Evolutionary conservation across 441 rosid genomes (phyloP), one percentile per base, ranked within the genome.

Genomic region (Erysimum cheiri): DNA sequence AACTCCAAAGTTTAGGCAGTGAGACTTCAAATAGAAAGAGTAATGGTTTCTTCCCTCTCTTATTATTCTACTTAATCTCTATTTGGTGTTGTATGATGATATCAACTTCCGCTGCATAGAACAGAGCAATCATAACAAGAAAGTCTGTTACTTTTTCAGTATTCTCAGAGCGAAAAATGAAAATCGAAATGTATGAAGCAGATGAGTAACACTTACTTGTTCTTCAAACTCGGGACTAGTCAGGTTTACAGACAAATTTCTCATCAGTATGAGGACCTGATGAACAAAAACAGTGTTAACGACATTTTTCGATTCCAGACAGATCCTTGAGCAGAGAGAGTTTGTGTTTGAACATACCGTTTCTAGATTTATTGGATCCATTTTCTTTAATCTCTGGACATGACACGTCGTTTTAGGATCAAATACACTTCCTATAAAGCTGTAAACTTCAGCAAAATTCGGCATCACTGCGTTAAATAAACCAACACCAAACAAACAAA

Each of bases 371-470:
- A 88, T 83, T 11, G 93, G 90, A 68, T 89, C 97, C 98, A 93
- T 91, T 81, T 85, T 85, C 80, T 88, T 91, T 66, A 91, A 71
- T 64, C 72, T 91, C 79, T 83, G 84, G 74, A 91, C 60, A 71
- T 93, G 98, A 70, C 72, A 89, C 49, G 83, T 79, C 8, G 82
- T 76, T 54, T 53, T 56, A 14, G 96, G 97, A 71, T 93, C 98
- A 74, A 93, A 93, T 60, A 91, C 87, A 63, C 94, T 89, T 78
- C 93, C 96, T 69, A 93, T 81, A 85, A 93, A 93, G 65, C 83
- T 79, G 81, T 93, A 93, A 31, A 91, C 96, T 81, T 88, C 85
- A 69, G 87, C 78, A 53, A 91, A 93, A 75, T 93, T 89, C 2
- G 98, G 98, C 75, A 81, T 67, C 76, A 81, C 98, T 93, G 90